Evolutionary conservation across 73 alveolate genomes (phyloP).

Genomic region (Effrenium voratum): DNA sequence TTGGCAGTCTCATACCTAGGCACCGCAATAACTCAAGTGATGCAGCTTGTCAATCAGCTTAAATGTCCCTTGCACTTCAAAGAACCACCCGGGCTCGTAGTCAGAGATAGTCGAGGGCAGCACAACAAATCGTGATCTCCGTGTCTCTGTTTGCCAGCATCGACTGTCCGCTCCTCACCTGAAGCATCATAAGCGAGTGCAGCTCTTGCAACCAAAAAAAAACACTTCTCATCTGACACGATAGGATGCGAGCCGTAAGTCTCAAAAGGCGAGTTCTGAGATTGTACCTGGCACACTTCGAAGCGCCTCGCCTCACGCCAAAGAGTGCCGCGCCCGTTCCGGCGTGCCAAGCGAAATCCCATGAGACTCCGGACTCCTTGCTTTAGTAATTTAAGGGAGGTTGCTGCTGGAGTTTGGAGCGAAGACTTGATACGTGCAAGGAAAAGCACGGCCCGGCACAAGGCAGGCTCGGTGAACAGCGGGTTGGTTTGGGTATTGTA

Average conservation of each 20-base stretch:
- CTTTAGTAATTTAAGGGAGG: no score
- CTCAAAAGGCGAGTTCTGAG: slow-evolving; percentile 24
- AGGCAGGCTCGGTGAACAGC: slow-evolving; percentile 49
- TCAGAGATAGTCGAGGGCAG: not conserved
- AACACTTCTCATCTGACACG: no score
- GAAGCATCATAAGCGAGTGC: no score
- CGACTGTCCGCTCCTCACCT: slow-evolving; percentile 60
- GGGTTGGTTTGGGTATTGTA: slow-evolving; percentile 62
- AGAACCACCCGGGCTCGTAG: not conserved
- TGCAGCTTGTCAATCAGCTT: not conserved
- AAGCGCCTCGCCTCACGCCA: no score
- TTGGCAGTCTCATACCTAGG: slow-evolving; percentile 55
- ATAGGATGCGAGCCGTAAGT: slow-evolving; percentile 23
- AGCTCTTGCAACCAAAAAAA: no score
- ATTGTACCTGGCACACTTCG: slow-evolving; percentile 11
- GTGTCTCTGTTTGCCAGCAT: slow-evolving; percentile 71
- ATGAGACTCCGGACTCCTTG: no score
- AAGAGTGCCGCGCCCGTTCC: no score
- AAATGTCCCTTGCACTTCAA: not conserved
- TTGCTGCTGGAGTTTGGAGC: no score
- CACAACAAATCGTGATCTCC: slow-evolving; percentile 43
- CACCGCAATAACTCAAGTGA: not conserved
- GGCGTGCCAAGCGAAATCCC: not conserved
- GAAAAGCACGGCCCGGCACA: slow-evolving; percentile 22
- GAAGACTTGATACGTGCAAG: no score